Base-by-base conservation (phyloP, 495 filamentous ascomycete genomes). In the Penicillium robsamsonii region DNA sequence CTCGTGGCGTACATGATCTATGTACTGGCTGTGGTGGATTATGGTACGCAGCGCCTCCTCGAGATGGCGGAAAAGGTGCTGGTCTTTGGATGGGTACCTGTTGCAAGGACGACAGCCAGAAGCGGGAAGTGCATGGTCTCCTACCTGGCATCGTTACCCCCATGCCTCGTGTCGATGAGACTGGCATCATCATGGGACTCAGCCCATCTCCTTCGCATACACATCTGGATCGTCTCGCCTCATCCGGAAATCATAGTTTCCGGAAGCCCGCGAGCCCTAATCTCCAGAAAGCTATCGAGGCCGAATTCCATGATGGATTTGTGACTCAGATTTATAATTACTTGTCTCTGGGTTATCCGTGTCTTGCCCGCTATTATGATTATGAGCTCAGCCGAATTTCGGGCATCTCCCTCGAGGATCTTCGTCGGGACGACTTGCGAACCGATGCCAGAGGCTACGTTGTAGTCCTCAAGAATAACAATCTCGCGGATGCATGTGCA, bases 281-380 rank as follows among this genome's bases (percentile, higher is more conserved):
- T 52, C 64, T 72, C 15, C 78, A 80, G 57, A 78, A 84, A 40
- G 64, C 76, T 31, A 78, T 88, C 38, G 75, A 83, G 12, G 71
- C 76, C 46, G 90, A 94, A 65, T 91, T 92, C 61, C 69, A 85
- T 55, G 90, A 96, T 69, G 78, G 72, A n/a, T 93, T 96, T 72
- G 83, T 96, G 40, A 95, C 91, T 3, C 92, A 97, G 70, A 90
- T 97, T 17, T 97, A 92, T 76, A 96, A 97, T 67, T 97, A 97
- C 72, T 79, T 97, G 13, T 95, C 90, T 1, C 81, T 97, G 20
- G 92, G 92, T 4, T 97, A 95, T 68, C 90, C 92, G 8, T 84
- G 88, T 15, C 79, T 92, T 25, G 92, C 91, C 11, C 83, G 88
- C 12, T 81, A 81, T 50, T 97, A 87, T 65, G 92, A 97, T 68